Conservation (phyloP, 2,329 filamentous ascomycete genomes). For the Whalleya microplaca region DNA sequence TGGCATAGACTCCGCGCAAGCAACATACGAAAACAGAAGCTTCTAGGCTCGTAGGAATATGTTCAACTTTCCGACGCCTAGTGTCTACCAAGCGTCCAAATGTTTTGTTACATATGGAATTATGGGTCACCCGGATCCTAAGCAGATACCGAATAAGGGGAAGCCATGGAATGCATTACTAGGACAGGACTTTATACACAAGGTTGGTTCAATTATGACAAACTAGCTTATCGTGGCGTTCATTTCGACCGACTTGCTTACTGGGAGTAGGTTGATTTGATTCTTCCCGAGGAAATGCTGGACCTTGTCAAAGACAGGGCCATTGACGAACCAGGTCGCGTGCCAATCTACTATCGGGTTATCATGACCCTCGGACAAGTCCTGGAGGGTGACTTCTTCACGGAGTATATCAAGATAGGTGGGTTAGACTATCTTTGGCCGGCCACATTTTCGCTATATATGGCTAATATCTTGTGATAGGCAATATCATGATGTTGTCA, state of each 20-base stretch:
- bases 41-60: conserved; percentile 36
- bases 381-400: conserved; percentile 76
- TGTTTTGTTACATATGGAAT: conserved; percentile 74
- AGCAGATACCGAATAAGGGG: conserved; percentile 71
- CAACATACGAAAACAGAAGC: background rate
- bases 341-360: conserved; percentile 66
- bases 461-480: conserved; percentile 45
- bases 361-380: conserved; percentile 74
- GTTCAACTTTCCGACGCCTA: conserved; percentile 49
- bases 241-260: background rate
- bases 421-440: conserved; percentile 14
- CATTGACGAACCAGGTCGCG: conserved; percentile 35
- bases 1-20: background rate
- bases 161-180: conserved; percentile 76
- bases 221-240: background rate
- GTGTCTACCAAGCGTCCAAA: conserved; percentile 63
- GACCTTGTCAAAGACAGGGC: conserved; percentile 58
- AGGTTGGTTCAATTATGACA: conserved; percentile 47
- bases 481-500: conserved; percentile 82
- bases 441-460: background rate
- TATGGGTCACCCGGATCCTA: conserved; percentile 71
- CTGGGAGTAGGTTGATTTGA: conserved; percentile 62
- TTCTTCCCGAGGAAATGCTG: conserved; percentile 70
- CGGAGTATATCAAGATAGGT: conserved; percentile 83
- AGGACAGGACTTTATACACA: conserved; percentile 69